Conservation (phyloP, 129 eudicot genomes). For the Tagetes patula region DNA sequence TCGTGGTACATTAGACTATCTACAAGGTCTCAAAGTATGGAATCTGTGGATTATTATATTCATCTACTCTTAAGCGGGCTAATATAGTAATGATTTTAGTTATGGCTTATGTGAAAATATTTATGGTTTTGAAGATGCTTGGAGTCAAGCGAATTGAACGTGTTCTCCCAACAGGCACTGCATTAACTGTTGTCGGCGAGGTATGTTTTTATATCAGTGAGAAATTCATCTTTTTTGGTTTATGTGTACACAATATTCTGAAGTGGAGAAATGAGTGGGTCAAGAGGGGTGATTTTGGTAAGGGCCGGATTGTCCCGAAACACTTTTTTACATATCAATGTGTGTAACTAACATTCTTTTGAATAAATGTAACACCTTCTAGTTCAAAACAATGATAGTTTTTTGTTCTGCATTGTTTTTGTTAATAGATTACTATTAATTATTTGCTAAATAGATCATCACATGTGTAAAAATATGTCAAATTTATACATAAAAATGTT, state of each 20-base stretch:
- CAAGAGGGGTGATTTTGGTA: background rate
- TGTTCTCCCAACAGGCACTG: constrained; percentile 91
- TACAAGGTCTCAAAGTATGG: constrained; percentile 93
- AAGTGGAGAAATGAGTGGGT: background rate
- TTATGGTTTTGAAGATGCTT: constrained; percentile 67
- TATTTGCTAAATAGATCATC: background rate
- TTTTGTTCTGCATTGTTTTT: background rate
- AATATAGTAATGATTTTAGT: constrained; percentile 9
- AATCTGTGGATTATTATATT: background rate
- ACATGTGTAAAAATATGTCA: too few relatives aligned
- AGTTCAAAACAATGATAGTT: background rate
- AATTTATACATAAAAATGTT: too few relatives aligned
- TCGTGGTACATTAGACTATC: constrained; percentile 86
- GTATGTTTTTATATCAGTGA: constrained; percentile 38
- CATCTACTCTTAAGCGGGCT: background rate
- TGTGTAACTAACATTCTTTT: background rate
- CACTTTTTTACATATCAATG: background rate
- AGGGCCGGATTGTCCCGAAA: background rate
- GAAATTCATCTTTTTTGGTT: constrained; percentile 15
- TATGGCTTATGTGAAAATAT: constrained; percentile 22
- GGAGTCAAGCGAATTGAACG: constrained; percentile 96
- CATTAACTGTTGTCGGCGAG: constrained; percentile 99
- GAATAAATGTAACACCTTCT: background rate
- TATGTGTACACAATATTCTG: background rate
- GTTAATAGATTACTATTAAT: background rate